These are phyloP conservation scores for Termitomyces sp. DNA, from an alignment of 768 basidiomycete genomes.

Conservation along the genomic window DNA sequence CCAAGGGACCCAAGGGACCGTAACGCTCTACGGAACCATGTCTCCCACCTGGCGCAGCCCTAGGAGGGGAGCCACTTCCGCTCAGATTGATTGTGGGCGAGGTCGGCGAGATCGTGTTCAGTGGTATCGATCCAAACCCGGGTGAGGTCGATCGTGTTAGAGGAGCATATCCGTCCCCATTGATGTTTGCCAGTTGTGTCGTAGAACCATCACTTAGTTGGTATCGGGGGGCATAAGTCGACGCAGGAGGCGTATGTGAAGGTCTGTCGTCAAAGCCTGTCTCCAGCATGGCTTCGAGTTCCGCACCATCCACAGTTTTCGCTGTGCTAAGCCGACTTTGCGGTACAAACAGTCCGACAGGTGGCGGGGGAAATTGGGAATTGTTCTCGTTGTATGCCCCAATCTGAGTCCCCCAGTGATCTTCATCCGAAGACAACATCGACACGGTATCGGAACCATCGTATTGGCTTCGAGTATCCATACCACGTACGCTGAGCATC, in stretches of 20 bases:
- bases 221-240: conserved; percentile 50
- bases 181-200: conserved; percentile 36
- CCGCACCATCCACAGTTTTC: conserved; percentile 60
- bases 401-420: conserved; percentile 94
- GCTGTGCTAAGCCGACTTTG: conserved; percentile 36
- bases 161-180: conserved; percentile 55
- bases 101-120: conserved; percentile 37
- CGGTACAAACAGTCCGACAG: conserved; percentile 60
- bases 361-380: conserved; percentile 78
- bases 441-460: conserved; percentile 83
- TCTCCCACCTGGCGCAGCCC: conserved; percentile 15
- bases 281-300: conserved; percentile 92
- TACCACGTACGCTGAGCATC: conserved; percentile 47
- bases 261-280: conserved; percentile 79
- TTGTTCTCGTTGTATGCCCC: conserved; percentile 92
- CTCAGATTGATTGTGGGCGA: conserved; percentile 32
- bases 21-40: conserved; percentile 38
- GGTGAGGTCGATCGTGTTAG: conserved; percentile 51
- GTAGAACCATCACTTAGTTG: conserved; percentile 59
- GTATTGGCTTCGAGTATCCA: conserved; percentile 58
- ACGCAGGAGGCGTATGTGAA: conserved; percentile 48
- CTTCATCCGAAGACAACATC: conserved; percentile 85
- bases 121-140: conserved; percentile 24
- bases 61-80: conserved; percentile 18
- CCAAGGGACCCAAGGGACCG: conserved; percentile 59